Percentiles rank a stretch among this genome's conserved stretches.
phyloP scores from a whole-genome alignment of 1,284 basidiomycete species.

The Phylloboletellus chloephorus region DNA sequence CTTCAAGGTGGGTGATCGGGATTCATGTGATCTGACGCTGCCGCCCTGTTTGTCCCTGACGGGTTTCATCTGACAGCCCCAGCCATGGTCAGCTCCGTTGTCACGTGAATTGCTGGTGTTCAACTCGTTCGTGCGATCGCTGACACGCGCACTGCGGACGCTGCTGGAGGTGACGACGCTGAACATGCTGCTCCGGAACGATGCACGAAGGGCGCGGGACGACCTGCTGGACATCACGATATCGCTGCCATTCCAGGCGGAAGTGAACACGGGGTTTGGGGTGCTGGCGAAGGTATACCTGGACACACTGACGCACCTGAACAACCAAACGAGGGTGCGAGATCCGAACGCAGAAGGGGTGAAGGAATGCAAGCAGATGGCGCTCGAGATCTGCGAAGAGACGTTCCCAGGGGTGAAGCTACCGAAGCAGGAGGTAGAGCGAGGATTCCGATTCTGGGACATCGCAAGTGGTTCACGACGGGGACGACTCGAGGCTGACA shows the following conservation, averaged over 20 bases:
- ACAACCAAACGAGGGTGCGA: conserved; percentile 69
- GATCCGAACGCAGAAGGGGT: conserved; percentile 75
- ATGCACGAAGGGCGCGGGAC: conserved; percentile 81
- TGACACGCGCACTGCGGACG: conserved; percentile 85
- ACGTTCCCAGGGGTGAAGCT: conserved; percentile 90
- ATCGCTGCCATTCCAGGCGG: conserved; percentile 88
- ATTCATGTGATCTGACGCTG: neutral
- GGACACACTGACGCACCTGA: conserved; percentile 86
- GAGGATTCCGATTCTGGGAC: conserved; percentile 98
- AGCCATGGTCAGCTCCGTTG: conserved; percentile 90
- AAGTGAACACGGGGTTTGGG: conserved; percentile 97
- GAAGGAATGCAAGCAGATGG: conserved; percentile 77
- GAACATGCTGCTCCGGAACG: conserved; percentile 87
- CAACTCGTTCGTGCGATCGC: conserved; percentile 92
- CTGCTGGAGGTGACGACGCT: conserved; percentile 88
- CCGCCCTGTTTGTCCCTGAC: conserved; percentile 9
- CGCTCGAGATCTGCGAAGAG: conserved; percentile 88
- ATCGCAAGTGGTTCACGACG: conserved; percentile 57
- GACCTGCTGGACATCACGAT: conserved; percentile 91
- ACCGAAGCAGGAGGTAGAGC: conserved; percentile 83
- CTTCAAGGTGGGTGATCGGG: conserved; percentile 67
- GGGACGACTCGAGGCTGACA: conserved; percentile 20
- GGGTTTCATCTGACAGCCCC: conserved; percentile 42
- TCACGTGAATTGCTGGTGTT: conserved; percentile 96
- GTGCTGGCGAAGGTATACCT: conserved; percentile 95